Evolutionary conservation across 352 stramenopile species (phyloP), one percentile per base, ranked within the genome.

Genomic region (Phytophthora palmivora): DNA sequence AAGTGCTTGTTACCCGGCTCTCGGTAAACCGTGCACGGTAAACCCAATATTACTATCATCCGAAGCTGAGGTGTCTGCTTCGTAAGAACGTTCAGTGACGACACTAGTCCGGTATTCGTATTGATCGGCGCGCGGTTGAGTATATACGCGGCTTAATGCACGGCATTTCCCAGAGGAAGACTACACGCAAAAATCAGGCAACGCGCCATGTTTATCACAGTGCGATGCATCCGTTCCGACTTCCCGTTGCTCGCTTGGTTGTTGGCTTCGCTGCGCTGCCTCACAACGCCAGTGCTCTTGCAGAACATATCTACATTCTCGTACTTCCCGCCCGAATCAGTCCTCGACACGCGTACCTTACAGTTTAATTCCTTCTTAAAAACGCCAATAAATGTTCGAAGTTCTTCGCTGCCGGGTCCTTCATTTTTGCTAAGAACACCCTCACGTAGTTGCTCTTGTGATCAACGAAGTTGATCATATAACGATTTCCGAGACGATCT

Each of bases 231-330:
- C 0, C 28, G 5, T 6, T 43, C 30, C 6, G 46, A n/a, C 36
- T 33, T 53, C 1, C 46, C 46, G 10, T 53, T 43, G 10, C 30
- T 43, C 8, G 30, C 19, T 28, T 53, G 46, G 16, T 43, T 53
- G 32, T 18, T 22, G 7, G n/a, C n/a, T 16, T 53, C 30, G 18
- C 28, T 19, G 18, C 26, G 6, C n/a, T 53, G 46, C 4, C 46
- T 14, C 4, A 7, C 9, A 2, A 53, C 46, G 33, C 18, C 30
- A 34, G 18, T 21, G 4, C 45, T 8, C 6, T 44, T 34, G 14
- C 22, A 34, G n/a, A 49, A 49, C 15, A 49, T 21, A 6, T 28
- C 22, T 8, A 49, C 19, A 15, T 36, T 49, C 24, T 49, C 1
- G 15, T 36, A 49, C 9, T 49, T 21, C 4, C 14, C 42, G 2